Base-by-base conservation (phyloP, 2,329 filamentous ascomycete genomes). In the Paramyrothecium roridum region DNA sequence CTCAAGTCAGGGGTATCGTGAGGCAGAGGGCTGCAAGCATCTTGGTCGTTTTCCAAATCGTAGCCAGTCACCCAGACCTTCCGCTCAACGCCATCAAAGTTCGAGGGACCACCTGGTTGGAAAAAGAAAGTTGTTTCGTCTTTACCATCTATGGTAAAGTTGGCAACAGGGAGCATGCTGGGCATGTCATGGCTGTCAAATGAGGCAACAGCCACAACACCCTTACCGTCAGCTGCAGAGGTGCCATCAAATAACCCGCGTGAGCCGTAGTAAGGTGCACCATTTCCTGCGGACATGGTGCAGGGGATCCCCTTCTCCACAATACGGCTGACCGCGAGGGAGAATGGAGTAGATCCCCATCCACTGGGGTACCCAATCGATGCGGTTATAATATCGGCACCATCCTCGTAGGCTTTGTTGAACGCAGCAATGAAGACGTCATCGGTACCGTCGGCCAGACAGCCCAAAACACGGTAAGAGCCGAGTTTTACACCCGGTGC, bases 381-480 rank as follows among this genome's bases (percentile, higher is more conserved):
- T 3, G 77, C 73, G 3, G 77, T 80, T 61, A 83, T 81, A 60
- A 83, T 76, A 61, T 82, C 72, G 50, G 75, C 75, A 33, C 80
- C 80, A 8, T 77, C 82, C 61, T 84, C 77, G 59, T 78, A 83
- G 0, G 84, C 83, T 62, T 74, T 76, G 67, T 80, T 77, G 66
- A 80, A 84, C 6, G 81, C 81, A 4, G 75, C 74, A 46, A 84
- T 80, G 55, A 86, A 65, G 11, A 84, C 72, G 57, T 85, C 82
- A 60, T 79, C 78, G 17, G 68, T 66, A 30, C 75, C 73, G 22
- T 6, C n/a, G 49, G 67, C 65, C 2, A 60, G 53, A 64, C 80
- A 84, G 43, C 79, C 79, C 56, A 83, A 82, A 12, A 83, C 78
- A 53, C 76, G 75, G 69, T 80, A 85, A 55, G 76, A 73, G 45